phyloP scores from a whole-genome alignment of 106 monocot genomes.

The Xerophyta viscosa region DNA sequence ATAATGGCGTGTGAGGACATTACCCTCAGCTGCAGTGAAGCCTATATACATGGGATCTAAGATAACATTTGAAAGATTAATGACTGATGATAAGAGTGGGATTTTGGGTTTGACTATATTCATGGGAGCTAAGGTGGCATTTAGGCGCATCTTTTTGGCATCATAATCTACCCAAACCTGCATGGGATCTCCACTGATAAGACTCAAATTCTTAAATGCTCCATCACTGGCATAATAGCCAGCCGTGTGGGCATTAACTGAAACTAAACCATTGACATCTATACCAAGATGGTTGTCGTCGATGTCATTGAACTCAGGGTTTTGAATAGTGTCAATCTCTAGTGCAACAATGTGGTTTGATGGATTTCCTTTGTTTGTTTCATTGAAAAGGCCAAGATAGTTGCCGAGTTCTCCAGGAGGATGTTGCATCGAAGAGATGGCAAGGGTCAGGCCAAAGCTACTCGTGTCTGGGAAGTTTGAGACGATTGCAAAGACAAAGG shows the following conservation, averaged over 20 bases:
- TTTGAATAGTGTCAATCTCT: constrained; percentile 1
- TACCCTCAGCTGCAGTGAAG: constrained; percentile 4
- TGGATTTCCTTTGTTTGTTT: not conserved
- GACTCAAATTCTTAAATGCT: constrained; percentile 4
- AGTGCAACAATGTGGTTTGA: constrained; percentile 6
- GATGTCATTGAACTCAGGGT: constrained; percentile 6
- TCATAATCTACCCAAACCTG: constrained; percentile 10
- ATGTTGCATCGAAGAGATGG: not conserved
- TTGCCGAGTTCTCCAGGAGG: not conserved
- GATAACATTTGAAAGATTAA: constrained; percentile 3
- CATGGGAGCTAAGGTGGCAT: constrained; percentile 3
- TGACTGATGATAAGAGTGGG: not conserved
- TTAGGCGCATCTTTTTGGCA: not conserved
- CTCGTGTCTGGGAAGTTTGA: not conserved
- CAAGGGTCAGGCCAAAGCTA: constrained; percentile 1
- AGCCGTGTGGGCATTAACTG: not conserved
- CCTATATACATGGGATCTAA: constrained; percentile 1
- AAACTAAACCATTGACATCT: constrained; percentile 5
- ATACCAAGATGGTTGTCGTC: constrained; percentile 8
- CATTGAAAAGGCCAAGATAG: constrained; percentile 6
- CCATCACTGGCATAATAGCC: not conserved
- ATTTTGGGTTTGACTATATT: not conserved
- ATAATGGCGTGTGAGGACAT: not conserved
- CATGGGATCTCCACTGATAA: constrained; percentile 2
- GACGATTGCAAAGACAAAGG: constrained; percentile 8